A percentile compares a stretch with the other conserved stretches of the same genome.
phyloP scores from a whole-genome alignment of 768 basidiomycete species.

The Melanogaster broomeanus region DNA sequence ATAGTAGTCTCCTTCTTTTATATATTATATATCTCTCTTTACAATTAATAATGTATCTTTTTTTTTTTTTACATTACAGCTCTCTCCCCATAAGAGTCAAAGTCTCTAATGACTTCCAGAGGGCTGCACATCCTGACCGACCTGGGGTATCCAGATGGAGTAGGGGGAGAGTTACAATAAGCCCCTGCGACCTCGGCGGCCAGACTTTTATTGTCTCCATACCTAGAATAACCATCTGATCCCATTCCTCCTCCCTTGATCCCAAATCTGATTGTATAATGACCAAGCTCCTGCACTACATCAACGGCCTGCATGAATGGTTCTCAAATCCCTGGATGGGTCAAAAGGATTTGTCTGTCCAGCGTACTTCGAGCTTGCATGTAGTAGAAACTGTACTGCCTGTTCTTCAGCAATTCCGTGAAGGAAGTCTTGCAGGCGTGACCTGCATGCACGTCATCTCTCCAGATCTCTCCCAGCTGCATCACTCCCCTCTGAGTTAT shows the following conservation, averaged over 20 bases:
- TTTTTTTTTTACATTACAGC: no score
- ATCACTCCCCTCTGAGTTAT: not conserved
- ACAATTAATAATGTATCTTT: no score
- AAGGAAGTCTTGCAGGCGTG: conserved; percentile 1
- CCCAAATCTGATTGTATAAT: not conserved
- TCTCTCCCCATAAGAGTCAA: not conserved
- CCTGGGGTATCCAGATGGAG: not conserved
- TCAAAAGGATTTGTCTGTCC: not conserved
- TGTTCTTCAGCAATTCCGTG: not conserved
- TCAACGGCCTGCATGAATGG: no score
- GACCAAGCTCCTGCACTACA: not conserved
- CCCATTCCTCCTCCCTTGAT: conserved; percentile 2
- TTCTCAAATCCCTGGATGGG: not conserved
- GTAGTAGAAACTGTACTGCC: not conserved
- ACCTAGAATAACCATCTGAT: not conserved
- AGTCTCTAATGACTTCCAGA: not conserved
- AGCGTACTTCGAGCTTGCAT: conserved; percentile 2
- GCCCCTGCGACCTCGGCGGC: not conserved
- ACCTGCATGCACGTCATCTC: no score
- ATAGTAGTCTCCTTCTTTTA: no score
- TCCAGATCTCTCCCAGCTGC: no score
- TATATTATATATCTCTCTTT: no score
- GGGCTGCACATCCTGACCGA: not conserved
- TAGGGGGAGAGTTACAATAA: not conserved
- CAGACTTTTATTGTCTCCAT: not conserved